A percentile compares a stretch with the other conserved stretches of the same genome.
phyloP scores from a whole-genome alignment of 2,329 filamentous ascomycete species.

The Fusarium tjaetaba region DNA sequence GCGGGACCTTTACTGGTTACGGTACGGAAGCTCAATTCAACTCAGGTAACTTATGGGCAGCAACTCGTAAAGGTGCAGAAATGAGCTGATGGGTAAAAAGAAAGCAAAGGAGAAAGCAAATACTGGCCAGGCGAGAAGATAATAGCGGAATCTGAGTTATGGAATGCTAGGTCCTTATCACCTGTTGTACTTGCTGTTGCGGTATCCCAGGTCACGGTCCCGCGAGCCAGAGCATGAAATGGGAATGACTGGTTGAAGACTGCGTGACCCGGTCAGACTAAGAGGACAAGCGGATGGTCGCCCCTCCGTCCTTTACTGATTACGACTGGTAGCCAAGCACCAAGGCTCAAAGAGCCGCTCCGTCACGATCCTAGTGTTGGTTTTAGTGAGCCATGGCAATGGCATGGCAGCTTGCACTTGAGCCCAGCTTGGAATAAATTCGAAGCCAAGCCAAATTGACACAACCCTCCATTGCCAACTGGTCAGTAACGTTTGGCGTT shows the following conservation, averaged over 20 bases:
- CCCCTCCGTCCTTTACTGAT: slow-evolving; percentile 35
- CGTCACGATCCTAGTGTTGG: slow-evolving; percentile 44
- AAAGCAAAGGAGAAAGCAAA: slow-evolving; percentile 6
- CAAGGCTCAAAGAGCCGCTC: slow-evolving; percentile 44
- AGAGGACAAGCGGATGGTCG: slow-evolving; percentile 30
- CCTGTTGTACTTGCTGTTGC: slow-evolving; percentile 17
- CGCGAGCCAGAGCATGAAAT: slow-evolving; percentile 33
- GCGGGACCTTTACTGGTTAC: slow-evolving; percentile 19
- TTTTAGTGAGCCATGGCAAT: slow-evolving; percentile 8
- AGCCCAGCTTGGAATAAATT: background rate
- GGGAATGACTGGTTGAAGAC: slow-evolving; percentile 37
- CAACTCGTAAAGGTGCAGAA: slow-evolving; percentile 29
- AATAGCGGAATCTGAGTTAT: slow-evolving; percentile 15
- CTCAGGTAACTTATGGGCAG: background rate
- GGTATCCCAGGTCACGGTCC: slow-evolving; percentile 26
- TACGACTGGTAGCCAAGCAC: slow-evolving; percentile 19
- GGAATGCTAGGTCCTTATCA: slow-evolving; percentile 34
- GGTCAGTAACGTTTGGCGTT: slow-evolving; percentile 19
- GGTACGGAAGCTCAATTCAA: slow-evolving; percentile 5
- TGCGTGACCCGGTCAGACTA: slow-evolving; percentile 38
- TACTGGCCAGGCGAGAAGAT: slow-evolving; percentile 3
- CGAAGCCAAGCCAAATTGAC: slow-evolving; percentile 27
- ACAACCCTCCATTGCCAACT: slow-evolving; percentile 28
- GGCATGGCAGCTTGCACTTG: background rate
- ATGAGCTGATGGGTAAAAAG: slow-evolving; percentile 34